Conservation (phyloP, 371 early-diverging fungal genomes). For the Mucor lusitanicus region DNA sequence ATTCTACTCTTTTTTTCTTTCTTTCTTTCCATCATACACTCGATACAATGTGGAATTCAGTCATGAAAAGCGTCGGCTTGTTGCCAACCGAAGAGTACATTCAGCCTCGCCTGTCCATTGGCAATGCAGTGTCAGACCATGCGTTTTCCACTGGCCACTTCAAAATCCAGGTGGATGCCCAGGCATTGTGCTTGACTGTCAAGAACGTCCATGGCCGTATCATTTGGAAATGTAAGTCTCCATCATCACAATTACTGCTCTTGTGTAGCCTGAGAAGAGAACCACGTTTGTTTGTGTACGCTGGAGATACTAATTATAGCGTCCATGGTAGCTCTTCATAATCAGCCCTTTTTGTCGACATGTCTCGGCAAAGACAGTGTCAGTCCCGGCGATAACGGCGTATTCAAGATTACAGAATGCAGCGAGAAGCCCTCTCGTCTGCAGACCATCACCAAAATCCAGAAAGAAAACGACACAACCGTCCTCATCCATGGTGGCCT, state of each 20-base stretch:
- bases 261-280: neutral
- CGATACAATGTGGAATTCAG: conserved; percentile 23
- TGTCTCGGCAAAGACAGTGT: conserved; percentile 35
- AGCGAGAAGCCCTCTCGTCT: conserved; percentile 35
- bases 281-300: conserved; percentile 10
- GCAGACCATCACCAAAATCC: conserved; percentile 43
- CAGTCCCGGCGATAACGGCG: conserved; percentile 19
- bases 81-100: conserved; percentile 22
- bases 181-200: conserved; percentile 17
- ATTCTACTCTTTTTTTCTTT: neutral
- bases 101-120: conserved; percentile 30
- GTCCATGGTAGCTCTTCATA: conserved; percentile 32
- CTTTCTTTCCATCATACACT: neutral
- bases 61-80: conserved; percentile 26
- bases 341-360: conserved; percentile 41
- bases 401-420: conserved; percentile 33
- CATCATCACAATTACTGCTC: neutral
- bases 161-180: conserved; percentile 25
- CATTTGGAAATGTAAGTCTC: conserved; percentile 32
- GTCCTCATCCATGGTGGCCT: conserved; percentile 36
- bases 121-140: conserved; percentile 26
- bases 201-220: conserved; percentile 23
- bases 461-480: conserved; percentile 11
- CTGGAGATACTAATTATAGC: neutral
- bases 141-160: conserved; percentile 28